These are phyloP conservation scores for Dalbergia cochinchinensis DNA, from an alignment of 306 rosid genomes.

Conservation along the genomic window DNA sequence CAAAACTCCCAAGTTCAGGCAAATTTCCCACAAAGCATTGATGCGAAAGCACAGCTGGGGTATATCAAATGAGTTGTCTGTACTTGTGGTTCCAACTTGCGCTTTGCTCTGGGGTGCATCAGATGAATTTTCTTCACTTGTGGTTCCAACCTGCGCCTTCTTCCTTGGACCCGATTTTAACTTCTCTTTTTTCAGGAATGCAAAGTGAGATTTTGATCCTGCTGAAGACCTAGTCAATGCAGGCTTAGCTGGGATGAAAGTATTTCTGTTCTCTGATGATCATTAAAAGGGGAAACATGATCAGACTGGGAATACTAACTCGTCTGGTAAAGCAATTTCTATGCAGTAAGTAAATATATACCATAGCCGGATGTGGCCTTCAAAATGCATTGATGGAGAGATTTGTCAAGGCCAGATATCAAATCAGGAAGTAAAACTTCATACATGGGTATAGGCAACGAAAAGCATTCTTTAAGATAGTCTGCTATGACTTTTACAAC, in stretches of 20 bases:
- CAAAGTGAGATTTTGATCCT: conserved; percentile 69
- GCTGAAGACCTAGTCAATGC: conserved; percentile 90
- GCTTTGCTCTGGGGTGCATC: conserved; percentile 31
- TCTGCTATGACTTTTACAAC: conserved; percentile 80
- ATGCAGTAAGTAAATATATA: conserved; percentile 46
- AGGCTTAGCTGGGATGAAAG: conserved; percentile 76
- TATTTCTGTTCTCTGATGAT: conserved; percentile 67
- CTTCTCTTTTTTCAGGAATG: conserved; percentile 78
- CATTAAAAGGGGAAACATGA: conserved; percentile 39
- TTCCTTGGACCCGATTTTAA: conserved; percentile 61
- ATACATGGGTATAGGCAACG: conserved; percentile 80
- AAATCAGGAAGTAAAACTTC: conserved; percentile 73
- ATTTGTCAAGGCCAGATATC: conserved; percentile 82
- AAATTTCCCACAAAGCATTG: conserved; percentile 83
- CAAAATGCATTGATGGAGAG: conserved; percentile 76
- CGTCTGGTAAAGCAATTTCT: conserved; percentile 34
- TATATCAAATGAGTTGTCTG: neutral
- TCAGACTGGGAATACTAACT: conserved; percentile 37
- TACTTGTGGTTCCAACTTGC: too few species aligned
- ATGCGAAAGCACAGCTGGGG: conserved; percentile 84
- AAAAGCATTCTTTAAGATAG: conserved; percentile 86
- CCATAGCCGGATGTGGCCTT: conserved; percentile 89
- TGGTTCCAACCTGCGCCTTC: conserved; percentile 66
- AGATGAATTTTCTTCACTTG: conserved; percentile 58
- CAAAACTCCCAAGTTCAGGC: conserved; percentile 71